Evolutionary conservation across 169 alveolate species (phyloP).

Genomic region (Theileria orientalis): DNA sequence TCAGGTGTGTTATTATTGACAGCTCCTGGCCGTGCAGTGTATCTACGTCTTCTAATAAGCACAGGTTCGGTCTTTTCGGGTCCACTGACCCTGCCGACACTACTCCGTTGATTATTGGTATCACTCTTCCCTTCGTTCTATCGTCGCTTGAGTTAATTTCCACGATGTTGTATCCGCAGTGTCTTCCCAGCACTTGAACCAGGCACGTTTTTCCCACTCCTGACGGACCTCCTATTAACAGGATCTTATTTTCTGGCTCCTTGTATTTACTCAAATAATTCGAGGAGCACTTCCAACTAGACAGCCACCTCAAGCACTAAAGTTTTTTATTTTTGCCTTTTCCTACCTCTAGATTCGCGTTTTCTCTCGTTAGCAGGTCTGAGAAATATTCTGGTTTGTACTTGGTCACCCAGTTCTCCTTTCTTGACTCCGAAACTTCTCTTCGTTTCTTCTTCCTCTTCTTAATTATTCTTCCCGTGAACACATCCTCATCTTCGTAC

Average conservation of each 20-base stretch:
- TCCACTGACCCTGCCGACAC: constrained; percentile 69
- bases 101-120: constrained; percentile 70
- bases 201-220: constrained; percentile 76
- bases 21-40: constrained; percentile 92
- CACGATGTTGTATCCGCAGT: constrained; percentile 88
- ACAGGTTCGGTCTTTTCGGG: constrained; percentile 72
- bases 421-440: not conserved
- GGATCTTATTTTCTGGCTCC: constrained; percentile 58
- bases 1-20: constrained; percentile 47
- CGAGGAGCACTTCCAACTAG: constrained; percentile 35
- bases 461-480: not conserved
- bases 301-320: constrained; percentile 30
- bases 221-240: constrained; percentile 76
- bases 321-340: not conserved
- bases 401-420: constrained; percentile 63
- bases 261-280: constrained; percentile 9
- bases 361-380: constrained; percentile 70
- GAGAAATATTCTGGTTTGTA: constrained; percentile 73
- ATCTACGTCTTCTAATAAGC: constrained; percentile 95
- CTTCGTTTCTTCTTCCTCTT: constrained; percentile 12
- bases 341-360: constrained; percentile 68
- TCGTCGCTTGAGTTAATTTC: constrained; percentile 96
- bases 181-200: constrained; percentile 77
- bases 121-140: constrained; percentile 83
- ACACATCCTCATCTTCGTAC: not conserved